Evolutionary conservation across 2,329 filamentous ascomycete genomes (phyloP).

Genomic region (Phaeoacremonium minimum): DNA sequence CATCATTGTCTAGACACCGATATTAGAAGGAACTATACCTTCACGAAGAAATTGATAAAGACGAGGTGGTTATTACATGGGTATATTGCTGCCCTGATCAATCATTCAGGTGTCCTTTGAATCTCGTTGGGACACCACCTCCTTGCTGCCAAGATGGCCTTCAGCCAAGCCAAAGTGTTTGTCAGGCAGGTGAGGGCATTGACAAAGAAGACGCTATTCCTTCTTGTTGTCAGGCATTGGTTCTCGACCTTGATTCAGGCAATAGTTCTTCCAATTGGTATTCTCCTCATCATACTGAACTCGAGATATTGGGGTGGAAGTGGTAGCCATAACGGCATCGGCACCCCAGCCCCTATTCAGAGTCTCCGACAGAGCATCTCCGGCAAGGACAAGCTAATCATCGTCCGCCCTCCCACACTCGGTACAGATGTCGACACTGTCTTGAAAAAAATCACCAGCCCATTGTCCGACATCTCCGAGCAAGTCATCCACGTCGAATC

Average conservation of each 20-base stretch:
- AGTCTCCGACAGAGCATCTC: not conserved
- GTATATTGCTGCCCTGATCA: too few relatives aligned
- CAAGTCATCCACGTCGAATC: constrained; percentile 46
- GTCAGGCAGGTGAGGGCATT: constrained; percentile 11
- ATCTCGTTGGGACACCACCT: too few relatives aligned
- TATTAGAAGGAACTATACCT: too few relatives aligned
- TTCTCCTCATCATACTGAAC: constrained; percentile 14
- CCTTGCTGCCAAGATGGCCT: too few relatives aligned
- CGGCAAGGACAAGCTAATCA: not conserved
- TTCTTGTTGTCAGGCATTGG: constrained; percentile 15
- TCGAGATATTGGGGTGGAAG: not conserved
- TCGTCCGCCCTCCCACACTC: not conserved
- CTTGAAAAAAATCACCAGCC: not conserved
- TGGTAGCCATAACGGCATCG: not conserved
- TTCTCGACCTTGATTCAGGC: constrained; percentile 17
- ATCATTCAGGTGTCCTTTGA: too few relatives aligned
- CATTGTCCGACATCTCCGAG: not conserved
- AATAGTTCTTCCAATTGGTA: constrained; percentile 19
- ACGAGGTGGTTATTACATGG: too few relatives aligned
- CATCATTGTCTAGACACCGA: too few relatives aligned
- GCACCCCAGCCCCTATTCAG: not conserved
- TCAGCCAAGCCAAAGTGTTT: too few relatives aligned
- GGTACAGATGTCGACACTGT: not conserved
- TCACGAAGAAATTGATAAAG: too few relatives aligned
- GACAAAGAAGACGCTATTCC: constrained; percentile 17